Evolutionary conservation across 331 rosid species (phyloP).

Genomic region (Ulmus americana): DNA sequence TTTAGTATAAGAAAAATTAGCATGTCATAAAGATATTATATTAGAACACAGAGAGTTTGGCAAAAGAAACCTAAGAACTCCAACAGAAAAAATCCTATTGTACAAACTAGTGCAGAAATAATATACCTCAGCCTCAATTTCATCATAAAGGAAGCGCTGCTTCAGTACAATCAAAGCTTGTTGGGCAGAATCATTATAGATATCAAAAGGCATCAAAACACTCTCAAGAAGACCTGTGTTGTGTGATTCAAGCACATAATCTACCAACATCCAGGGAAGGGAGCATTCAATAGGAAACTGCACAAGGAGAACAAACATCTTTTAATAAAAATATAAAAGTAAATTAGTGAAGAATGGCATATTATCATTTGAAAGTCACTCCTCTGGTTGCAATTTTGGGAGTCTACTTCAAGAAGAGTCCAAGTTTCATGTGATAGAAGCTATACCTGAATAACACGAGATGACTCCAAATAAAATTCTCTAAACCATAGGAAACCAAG

Average conservation of each 20-base stretch:
- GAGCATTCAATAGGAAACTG: constrained; percentile 97
- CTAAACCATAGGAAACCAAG: constrained; percentile 99
- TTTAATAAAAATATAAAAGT: constrained; percentile 15
- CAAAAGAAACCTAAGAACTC: background rate
- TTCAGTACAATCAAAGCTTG: constrained; percentile 85
- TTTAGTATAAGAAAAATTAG: background rate
- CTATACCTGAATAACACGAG: constrained; percentile 97
- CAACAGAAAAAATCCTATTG: background rate
- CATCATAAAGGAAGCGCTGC: constrained; percentile 93
- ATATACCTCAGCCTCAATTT: constrained; percentile 95
- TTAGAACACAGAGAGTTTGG: background rate
- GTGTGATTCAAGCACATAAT: constrained; percentile 79
- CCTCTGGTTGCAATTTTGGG: background rate
- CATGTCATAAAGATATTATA: background rate
- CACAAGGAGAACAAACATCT: constrained; percentile 24
- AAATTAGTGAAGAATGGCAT: background rate
- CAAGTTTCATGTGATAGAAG: constrained; percentile 1
- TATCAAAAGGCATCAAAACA: constrained; percentile 82
- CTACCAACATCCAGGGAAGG: constrained; percentile 98
- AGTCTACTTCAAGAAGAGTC: background rate
- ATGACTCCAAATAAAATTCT: constrained; percentile 92
- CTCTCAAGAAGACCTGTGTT: constrained; percentile 86
- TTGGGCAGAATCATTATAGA: constrained; percentile 94
- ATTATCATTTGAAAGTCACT: background rate
- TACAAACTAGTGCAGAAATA: constrained; percentile 13